Conservation (phyloP, 352 stramenopile species). For the Globisporangium ultimum region DNA sequence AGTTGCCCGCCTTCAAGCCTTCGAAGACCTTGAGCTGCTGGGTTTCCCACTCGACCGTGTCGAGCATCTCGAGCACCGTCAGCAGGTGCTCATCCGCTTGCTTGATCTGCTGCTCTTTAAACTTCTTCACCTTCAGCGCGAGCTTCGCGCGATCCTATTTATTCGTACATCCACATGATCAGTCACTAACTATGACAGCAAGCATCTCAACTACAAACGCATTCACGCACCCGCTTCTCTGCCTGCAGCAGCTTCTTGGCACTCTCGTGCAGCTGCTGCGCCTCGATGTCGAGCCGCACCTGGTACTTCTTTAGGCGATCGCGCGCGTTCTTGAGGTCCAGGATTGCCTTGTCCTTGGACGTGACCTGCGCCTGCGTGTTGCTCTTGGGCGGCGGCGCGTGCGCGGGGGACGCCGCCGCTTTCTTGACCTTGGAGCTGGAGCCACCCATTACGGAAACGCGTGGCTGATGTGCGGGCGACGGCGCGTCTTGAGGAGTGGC, state of each 20-base stretch:
- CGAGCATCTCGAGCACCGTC: slow-evolving; percentile 82
- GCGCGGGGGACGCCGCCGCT: neutral
- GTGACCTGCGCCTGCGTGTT: slow-evolving; percentile 61
- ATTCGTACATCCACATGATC: neutral
- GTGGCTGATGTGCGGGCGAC: neutral
- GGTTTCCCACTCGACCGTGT: slow-evolving; percentile 87
- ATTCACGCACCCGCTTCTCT: slow-evolving; percentile 49
- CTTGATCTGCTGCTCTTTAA: slow-evolving; percentile 87
- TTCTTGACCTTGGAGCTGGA: slow-evolving; percentile 58
- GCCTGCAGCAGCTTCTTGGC: slow-evolving; percentile 71
- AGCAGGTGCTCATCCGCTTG: slow-evolving; percentile 85
- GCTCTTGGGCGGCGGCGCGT: slow-evolving; percentile 10
- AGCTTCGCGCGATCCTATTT: slow-evolving; percentile 79
- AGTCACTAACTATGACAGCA: too few species aligned
- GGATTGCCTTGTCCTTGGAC: slow-evolving; percentile 85
- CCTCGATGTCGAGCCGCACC: slow-evolving; percentile 74
- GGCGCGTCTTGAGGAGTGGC: too few species aligned
- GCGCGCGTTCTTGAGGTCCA: slow-evolving; percentile 89
- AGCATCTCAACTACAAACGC: slow-evolving; percentile 7
- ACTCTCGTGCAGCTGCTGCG: slow-evolving; percentile 73
- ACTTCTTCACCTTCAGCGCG: slow-evolving; percentile 88
- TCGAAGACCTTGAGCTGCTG: slow-evolving; percentile 89
- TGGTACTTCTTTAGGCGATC: slow-evolving; percentile 86
- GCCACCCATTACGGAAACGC: slow-evolving; percentile 6
- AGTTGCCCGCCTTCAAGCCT: slow-evolving; percentile 86